Percentiles rank a stretch among this genome's conserved stretches.
Evolutionary conservation across 1,139 yeast species (phyloP).

Genomic region (Yamadazyma triangularis): DNA sequence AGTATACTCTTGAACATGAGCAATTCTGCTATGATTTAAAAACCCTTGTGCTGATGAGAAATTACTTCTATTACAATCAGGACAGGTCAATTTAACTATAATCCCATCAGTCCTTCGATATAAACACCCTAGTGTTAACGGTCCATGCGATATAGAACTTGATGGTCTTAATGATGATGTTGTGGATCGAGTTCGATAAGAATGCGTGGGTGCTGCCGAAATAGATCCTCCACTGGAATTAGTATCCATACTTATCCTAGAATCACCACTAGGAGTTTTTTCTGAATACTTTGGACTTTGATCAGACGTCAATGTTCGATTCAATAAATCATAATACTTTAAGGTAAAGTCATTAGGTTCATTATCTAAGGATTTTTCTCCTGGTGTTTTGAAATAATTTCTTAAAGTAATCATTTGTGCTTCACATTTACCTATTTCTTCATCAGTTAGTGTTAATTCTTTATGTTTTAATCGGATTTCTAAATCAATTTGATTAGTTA

Average conservation of each 20-base stretch:
- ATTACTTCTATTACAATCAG: constrained; percentile 62
- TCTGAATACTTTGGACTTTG: constrained; percentile 16
- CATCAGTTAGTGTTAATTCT: constrained; percentile 54
- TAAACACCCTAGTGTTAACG: constrained; percentile 49
- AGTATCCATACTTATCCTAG: neutral
- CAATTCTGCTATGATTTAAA: constrained; percentile 68
- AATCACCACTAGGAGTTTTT: constrained; percentile 18
- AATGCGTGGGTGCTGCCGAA: constrained; percentile 16
- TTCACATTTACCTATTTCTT: constrained; percentile 63
- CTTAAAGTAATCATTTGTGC: constrained; percentile 53
- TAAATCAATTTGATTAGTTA: constrained; percentile 55
- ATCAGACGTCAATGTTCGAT: constrained; percentile 27
- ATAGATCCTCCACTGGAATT: neutral
- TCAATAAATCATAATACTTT: constrained; percentile 39
- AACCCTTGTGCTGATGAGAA: constrained; percentile 81
- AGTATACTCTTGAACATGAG: constrained; percentile 68
- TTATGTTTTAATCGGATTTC: constrained; percentile 70
- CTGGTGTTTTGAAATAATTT: constrained; percentile 48
- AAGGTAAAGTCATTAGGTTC: constrained; percentile 51
- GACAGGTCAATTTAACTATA: constrained; percentile 63
- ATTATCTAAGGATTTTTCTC: constrained; percentile 26
- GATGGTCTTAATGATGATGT: constrained; percentile 46
- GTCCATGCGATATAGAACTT: constrained; percentile 2
- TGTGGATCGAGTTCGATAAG: constrained; percentile 47
- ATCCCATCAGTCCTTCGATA: constrained; percentile 72